Percentiles rank a stretch among this genome's conserved stretches.
phyloP scores from a whole-genome alignment of 192 early-diverging fungal species.

The Backusella mclennaniae region DNA sequence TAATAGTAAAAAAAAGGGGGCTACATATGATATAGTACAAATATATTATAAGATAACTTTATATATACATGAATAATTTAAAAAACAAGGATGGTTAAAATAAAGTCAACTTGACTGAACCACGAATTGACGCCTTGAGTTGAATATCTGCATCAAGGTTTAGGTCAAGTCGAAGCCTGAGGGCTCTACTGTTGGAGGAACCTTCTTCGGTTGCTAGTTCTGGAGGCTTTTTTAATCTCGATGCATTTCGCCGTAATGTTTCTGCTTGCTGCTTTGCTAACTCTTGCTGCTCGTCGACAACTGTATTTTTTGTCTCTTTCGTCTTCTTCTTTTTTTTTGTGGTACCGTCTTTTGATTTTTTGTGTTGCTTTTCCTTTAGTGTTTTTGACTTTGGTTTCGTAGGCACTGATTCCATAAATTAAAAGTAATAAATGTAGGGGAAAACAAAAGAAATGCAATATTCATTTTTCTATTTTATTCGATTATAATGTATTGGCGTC shows the following conservation, averaged over 20 bases:
- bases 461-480: background rate
- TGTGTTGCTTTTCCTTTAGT: background rate
- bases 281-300: background rate
- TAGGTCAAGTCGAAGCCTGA: conserved; percentile 21
- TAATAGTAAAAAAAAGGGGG: background rate
- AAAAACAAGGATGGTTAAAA: background rate
- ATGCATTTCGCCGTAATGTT: background rate
- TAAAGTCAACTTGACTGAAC: conserved; percentile 18
- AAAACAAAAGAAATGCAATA: background rate
- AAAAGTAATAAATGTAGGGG: background rate
- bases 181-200: background rate
- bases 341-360: background rate
- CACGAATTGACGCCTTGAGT: conserved; percentile 20
- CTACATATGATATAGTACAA: background rate
- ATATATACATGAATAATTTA: background rate
- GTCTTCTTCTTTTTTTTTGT: background rate
- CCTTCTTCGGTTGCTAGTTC: background rate
- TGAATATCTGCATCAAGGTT: conserved; percentile 24
- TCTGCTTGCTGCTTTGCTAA: background rate
- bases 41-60: background rate
- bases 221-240: background rate
- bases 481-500: background rate
- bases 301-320: background rate
- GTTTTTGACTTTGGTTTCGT: background rate
- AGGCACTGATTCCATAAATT: background rate